Base-by-base conservation (phyloP, 2,329 filamentous ascomycete species). In the Aspergillus versicolor region DNA sequence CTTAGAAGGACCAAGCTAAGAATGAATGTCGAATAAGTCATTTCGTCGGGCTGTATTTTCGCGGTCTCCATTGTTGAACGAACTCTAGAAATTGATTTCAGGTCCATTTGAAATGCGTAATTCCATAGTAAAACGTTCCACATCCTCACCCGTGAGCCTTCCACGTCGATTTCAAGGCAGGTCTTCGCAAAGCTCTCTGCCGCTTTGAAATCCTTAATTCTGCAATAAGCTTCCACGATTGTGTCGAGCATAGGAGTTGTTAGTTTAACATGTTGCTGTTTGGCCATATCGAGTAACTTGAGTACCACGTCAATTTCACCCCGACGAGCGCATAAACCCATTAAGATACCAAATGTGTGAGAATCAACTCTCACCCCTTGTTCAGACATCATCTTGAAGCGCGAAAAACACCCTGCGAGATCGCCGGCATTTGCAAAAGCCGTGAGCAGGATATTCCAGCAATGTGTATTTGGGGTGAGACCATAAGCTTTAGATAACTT, bases 91-190 rank as follows among this genome's bases (percentile, higher is more conserved):
- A 82, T 78, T n/a, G 77, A 78, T 21, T 77, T 69, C 27, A 86
- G 65, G 59, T 88, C 81, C 54, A 88, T 83, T 6, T 83, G 81
- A 54, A 84, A 76, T 6, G 89, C 90, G 70, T 91, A 82, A 59
- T 88, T 84, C 55, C 82, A 80, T 4, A 97, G 77, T 32, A 97
- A 75, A 52, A 85, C 81, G 68, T 97, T 96, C 90, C 90, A 97
- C 67, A 91, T 84, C 32, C 81, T 77, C 2, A 86, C 86, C 21
- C 82, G 77, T 2, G 81, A 77, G 1, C 84, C 81, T 17, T 79
- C 69, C 1, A 85, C 70, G 13, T 78, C 75, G 59, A 80, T 77
- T 12, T 74, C 72, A 21, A 86, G 77, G 32, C 85, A 81, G 44
- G 82, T 81, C 48, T 82, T 69, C 32, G 87, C 84, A 48, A 90